Evolutionary conservation across 495 filamentous ascomycete species (phyloP).

Genomic region (Talaromyces adpressus): DNA sequence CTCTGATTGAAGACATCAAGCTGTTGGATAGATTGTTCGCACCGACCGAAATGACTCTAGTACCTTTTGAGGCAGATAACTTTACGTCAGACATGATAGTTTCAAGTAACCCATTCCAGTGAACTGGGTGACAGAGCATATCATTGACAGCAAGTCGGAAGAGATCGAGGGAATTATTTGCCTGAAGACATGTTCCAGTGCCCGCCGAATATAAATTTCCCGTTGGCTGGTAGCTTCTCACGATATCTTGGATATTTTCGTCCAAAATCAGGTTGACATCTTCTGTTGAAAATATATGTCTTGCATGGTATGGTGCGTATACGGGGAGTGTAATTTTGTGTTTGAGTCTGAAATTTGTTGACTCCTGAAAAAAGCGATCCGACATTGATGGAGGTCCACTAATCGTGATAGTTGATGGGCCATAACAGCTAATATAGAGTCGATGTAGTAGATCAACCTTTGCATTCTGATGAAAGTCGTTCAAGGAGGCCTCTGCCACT

Average conservation of each 20-base stretch:
- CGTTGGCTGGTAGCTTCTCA: not conserved
- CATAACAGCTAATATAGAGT: constrained; percentile 31
- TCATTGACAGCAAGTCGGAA: not conserved
- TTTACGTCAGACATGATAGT: not conserved
- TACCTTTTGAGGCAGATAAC: not conserved
- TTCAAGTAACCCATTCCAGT: not conserved
- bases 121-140: not conserved
- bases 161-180: not conserved
- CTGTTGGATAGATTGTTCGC: not conserved
- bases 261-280: constrained; percentile 57
- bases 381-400: constrained; percentile 29
- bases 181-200: not conserved
- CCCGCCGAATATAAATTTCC: not conserved
- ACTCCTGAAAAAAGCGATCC: not conserved
- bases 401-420: constrained; percentile 34
- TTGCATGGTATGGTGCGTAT: constrained; percentile 74
- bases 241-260: not conserved
- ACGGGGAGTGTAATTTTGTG: constrained; percentile 54
- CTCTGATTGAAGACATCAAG: not conserved
- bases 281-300: constrained; percentile 55
- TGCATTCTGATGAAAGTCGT: constrained; percentile 28
- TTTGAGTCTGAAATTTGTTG: not conserved
- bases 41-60: not conserved
- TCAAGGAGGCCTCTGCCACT: constrained; percentile 26
- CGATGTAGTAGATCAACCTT: constrained; percentile 14